Base-by-base conservation (phyloP, 306 rosid genomes). In the Ammopiptanthus mongolicus region DNA sequence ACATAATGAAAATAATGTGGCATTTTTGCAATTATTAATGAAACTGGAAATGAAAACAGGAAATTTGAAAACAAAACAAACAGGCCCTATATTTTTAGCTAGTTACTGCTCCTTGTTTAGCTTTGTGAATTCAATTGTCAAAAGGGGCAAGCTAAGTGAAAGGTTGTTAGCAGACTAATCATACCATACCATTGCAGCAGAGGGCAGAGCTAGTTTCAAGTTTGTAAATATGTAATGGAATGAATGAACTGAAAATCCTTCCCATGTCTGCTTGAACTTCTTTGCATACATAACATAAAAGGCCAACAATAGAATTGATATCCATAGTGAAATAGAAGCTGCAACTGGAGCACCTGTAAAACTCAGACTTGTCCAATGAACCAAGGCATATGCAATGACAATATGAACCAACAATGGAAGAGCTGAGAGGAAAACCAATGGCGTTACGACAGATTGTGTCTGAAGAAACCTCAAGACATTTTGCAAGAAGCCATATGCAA, bases 121-220 rank as follows among this genome's bases (percentile, higher is more conserved):
- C n/a, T n/a, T n/a, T n/a, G 3, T 25, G 28, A 25, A 3, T 25
- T 53, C 21, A 50, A 48, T 65, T 0, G 0, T 66, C 17, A 17
- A 29, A 5, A 53, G 22, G 12, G 58, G 5, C 17, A 0, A 37
- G 13, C 25, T 1, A 64, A 58, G 44, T 21, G 23, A 46, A 18
- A 51, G 71, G 47, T 48, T 0, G 25, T 39, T 39, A 44, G 76
- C 44, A 41, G 44, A 46, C 4, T 25, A 25, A 25, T 65, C 92
- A 87, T 78, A 89, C 96, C 98, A 89, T 15, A 89, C 84, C 97
- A 89, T 91, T 46, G 89, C 88, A 0, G 90, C 92, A 22, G 96
- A 93, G 15, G 96, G 90, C 18, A 93, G 53, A 62, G 96, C 88
- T 11, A 93, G 86, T 87, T 83, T 93, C 59, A 93, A 71, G 78